Evolutionary conservation across 345 rosid species (phyloP).

Genomic region (Erysimum cheiranthoides): DNA sequence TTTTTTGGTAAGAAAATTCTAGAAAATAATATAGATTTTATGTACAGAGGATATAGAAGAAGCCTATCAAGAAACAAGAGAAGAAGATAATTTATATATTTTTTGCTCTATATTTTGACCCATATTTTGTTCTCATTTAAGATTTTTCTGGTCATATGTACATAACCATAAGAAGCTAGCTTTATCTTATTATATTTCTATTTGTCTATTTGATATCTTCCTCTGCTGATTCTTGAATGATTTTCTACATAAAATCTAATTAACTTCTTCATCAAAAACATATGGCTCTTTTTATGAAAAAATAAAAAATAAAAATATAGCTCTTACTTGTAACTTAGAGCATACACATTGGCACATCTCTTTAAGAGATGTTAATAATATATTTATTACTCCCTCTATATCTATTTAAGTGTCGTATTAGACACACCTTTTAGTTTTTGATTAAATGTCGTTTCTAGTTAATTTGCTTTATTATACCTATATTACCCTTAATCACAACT

Average conservation of each 20-base stretch:
- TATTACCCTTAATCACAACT: too few relatives aligned
- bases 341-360: too few relatives aligned
- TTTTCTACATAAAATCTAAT: background rate
- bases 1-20: background rate
- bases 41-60: slow-evolving; percentile 31
- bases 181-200: background rate
- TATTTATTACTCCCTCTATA: too few relatives aligned
- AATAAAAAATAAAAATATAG: too few relatives aligned
- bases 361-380: too few relatives aligned
- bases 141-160: slow-evolving; percentile 16
- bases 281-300: too few relatives aligned
- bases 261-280: background rate
- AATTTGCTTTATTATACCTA: too few relatives aligned
- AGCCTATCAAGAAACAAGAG: slow-evolving; percentile 2
- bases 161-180: background rate
- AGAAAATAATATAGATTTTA: background rate
- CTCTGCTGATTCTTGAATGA: background rate
- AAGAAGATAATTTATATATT: background rate
- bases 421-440: too few relatives aligned
- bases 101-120: background rate
- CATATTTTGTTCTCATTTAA: background rate
- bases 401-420: too few relatives aligned
- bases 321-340: too few relatives aligned
- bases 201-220: background rate
- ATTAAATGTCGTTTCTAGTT: too few relatives aligned